Base-by-base conservation (phyloP, 2,329 filamentous ascomycete genomes). In the Epichloe sibirici region DNA sequence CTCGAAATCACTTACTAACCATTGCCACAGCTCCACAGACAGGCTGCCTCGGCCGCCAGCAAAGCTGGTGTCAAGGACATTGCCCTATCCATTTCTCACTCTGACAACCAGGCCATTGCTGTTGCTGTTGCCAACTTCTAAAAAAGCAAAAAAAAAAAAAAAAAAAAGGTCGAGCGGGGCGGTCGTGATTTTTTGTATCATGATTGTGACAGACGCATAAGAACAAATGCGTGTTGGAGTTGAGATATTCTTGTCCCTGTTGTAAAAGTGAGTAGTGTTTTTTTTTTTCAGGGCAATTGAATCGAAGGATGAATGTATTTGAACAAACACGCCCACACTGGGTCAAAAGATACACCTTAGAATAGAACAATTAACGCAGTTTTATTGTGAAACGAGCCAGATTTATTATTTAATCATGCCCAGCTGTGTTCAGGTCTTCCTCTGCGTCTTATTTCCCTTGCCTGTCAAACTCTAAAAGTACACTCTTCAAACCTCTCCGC, bases 11-110 rank as follows among this genome's bases (percentile, higher is more conserved):
- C 11, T 8, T 54, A 58, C 73, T 77, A 69, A 80, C 62, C 48
- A 45, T 49, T 15, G 2, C 52, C 39, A 59, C 63, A 96, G 89
- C 82, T 98, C 46, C 85, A 91, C 60, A 93, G 91, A 59, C 82
- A 87, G 56, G 93, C 93, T 51, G 82, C 89, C 57, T 72, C 80
- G 50, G 89, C 88, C 51, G 93, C 93, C n/a, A 83, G 86, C 67
- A 78, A 88, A 68, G 89, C 86, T 28, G 89, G 90, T 56, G 83
- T 97, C 44, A 95, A 91, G 76, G 82, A 83, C 52, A 85, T 97
- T 58, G 91, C 79, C 58, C 86, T 98, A 60, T 95, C 90, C 65
- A 96, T 98, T 65, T 96, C 91, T 62, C 94, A 98, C 72, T 93
- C 87, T 40, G 91, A 97, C 61, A 84, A 78, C 54, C 93, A 98